Conservation (phyloP, 1,139 yeast genomes). For the Taphrina sp. region DNA sequence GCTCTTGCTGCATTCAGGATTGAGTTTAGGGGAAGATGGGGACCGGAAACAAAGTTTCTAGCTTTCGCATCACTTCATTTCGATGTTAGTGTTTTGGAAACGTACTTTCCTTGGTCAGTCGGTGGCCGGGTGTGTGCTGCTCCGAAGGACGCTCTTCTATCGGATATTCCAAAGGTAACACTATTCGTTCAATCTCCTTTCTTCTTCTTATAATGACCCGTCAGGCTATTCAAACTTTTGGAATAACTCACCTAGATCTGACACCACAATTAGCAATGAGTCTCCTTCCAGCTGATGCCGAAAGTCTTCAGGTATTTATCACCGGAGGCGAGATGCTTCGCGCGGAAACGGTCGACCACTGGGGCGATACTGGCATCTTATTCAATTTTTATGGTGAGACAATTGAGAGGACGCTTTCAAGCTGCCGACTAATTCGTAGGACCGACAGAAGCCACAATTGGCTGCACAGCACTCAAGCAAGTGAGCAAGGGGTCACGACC, state of each 20-base stretch:
- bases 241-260: constrained; percentile 39
- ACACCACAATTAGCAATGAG: constrained; percentile 40
- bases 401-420: too few relatives aligned
- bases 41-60: constrained; percentile 35
- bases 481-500: constrained; percentile 38
- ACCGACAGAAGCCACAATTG: constrained; percentile 41
- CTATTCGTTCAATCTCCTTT: too few relatives aligned
- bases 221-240: constrained; percentile 25
- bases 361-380: constrained; percentile 39
- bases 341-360: constrained; percentile 38
- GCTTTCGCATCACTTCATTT: constrained; percentile 41
- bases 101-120: constrained; percentile 40
- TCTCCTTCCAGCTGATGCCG: constrained; percentile 38
- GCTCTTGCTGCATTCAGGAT: constrained; percentile 39
- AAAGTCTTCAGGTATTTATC: constrained; percentile 39
- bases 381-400: constrained; percentile 38
- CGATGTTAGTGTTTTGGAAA: constrained; percentile 41
- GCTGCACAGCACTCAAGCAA: constrained; percentile 38
- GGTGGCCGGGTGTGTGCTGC: constrained; percentile 39
- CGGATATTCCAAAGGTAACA: constrained; percentile 36
- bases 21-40: constrained; percentile 37
- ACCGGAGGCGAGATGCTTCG: constrained; percentile 41
- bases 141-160: constrained; percentile 38
- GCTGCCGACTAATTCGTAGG: too few relatives aligned
- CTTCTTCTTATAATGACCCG: too few relatives aligned